Base-by-base conservation (phyloP, 352 stramenopile genomes). In the Phytopythium mirpurense region DNA sequence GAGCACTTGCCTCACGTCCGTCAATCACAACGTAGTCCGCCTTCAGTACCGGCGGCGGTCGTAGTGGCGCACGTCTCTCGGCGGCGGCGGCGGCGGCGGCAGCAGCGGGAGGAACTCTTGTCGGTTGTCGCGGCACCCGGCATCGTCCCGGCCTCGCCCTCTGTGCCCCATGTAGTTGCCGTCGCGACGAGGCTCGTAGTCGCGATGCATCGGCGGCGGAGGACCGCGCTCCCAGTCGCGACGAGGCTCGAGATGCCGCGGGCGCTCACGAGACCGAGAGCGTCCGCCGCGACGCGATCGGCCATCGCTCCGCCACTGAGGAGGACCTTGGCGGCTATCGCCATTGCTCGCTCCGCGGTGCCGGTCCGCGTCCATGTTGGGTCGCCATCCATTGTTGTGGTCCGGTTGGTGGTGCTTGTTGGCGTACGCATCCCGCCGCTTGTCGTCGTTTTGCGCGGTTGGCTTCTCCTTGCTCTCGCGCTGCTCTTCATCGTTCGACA, bases 41-140 rank as follows among this genome's bases (percentile, higher is more conserved):
- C 15, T 47, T n/a, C n/a, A 56, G 36, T 47, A 56, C 49, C 49
- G 49, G 36, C 49, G 26, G 27, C 29, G 29, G 8, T 51, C 45
- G 27, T 34, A 23, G 36, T 21, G 35, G 18, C 27, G 41, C 23
- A 32, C 16, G 23, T 47, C 41, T 47, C 41, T 31, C 16, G 41
- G 41, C 11, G 49, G 29, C 18, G 23, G 24, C 18, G 49, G 49
- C 16, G 49, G 34, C 14, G 24, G 35, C 23, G 32, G 48, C 29
- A n/a, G 40, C n/a, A n/a, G n/a, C n/a, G n/a, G n/a, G n/a, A n/a
- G n/a, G 24, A 31, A 21, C 2, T 10, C 10, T 14, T 34, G 41
- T 9, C 41, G 41, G 24, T 34, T 15, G 15, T 32, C 41, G 0
- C 23, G 41, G 23, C 34, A 47, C 23, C 41, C 24, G 24, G 16